Evolutionary conservation across 345 rosid genomes (phyloP).

Genomic region (Sonneratia alba): DNA sequence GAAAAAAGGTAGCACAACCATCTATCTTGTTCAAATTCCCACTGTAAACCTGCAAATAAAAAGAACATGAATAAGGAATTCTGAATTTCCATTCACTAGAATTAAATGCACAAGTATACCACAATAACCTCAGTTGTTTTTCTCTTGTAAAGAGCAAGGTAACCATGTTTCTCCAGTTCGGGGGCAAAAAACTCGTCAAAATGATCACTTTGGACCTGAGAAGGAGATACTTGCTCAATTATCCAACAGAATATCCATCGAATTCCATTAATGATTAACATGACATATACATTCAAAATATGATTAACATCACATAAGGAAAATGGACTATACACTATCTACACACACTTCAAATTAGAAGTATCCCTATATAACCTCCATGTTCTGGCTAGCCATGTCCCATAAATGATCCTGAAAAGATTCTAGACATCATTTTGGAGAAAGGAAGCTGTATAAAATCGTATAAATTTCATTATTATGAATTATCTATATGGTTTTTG

Average conservation of each 20-base stretch:
- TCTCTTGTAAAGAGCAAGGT: slow-evolving; percentile 77
- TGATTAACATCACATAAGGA: not conserved
- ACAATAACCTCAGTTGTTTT: slow-evolving; percentile 28
- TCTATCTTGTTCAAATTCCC: slow-evolving; percentile 23
- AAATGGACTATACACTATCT: not conserved
- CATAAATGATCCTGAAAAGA: no score
- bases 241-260: not conserved
- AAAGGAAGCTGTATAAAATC: no score
- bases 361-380: not conserved
- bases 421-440: no score
- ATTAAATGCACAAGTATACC: not conserved
- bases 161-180: slow-evolving; percentile 96
- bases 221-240: slow-evolving; percentile 11
- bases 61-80: not conserved
- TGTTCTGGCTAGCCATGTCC: no score
- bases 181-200: slow-evolving; percentile 87
- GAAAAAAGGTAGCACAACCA: slow-evolving; percentile 51
- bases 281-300: not conserved
- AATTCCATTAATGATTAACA: not conserved
- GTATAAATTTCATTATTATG: no score
- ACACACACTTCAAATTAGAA: not conserved
- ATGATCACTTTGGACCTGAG: slow-evolving; percentile 93
- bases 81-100: not conserved
- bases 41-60: slow-evolving; percentile 30
- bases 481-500: not conserved